These are phyloP conservation scores for Rutidosis leptorrhynchoides DNA, from an alignment of 129 eudicot species.

Conservation along the genomic window DNA sequence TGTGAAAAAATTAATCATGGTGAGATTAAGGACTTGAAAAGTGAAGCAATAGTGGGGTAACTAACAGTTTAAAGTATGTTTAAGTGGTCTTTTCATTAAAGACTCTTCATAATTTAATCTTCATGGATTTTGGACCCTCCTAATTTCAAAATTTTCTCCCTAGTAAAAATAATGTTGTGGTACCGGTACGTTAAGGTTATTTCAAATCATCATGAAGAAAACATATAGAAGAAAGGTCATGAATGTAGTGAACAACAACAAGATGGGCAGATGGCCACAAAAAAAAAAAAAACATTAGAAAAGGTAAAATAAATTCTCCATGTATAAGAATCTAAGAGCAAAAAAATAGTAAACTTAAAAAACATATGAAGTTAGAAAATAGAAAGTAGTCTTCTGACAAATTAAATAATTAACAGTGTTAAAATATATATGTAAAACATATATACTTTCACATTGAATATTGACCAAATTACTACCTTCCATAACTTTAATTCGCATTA, in stretches of 20 bases:
- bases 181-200: not conserved
- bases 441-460: constrained; percentile 14
- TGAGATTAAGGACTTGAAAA: constrained; percentile 28
- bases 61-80: constrained; percentile 44
- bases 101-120: constrained; percentile 3
- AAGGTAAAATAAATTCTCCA: constrained; percentile 14
- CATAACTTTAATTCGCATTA: not conserved
- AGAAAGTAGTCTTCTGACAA: constrained; percentile 10
- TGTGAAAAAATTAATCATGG: constrained; percentile 40
- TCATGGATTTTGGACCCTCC: constrained; percentile 3
- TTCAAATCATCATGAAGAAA: not conserved
- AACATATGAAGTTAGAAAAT: not conserved
- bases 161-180: not conserved
- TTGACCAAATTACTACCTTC: not conserved
- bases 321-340: not conserved
- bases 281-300: not conserved
- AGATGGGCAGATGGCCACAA: not conserved
- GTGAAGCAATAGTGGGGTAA: constrained; percentile 42
- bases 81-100: constrained; percentile 15
- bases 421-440: constrained; percentile 3
- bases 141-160: constrained; percentile 1
- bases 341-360: not conserved
- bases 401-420: constrained; percentile 13
- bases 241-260: not conserved
- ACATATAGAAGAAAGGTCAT: constrained; percentile 9